These are phyloP conservation scores for Gnaphalium uliginosum DNA, from an alignment of 129 eudicot species.

Conservation along the genomic window DNA sequence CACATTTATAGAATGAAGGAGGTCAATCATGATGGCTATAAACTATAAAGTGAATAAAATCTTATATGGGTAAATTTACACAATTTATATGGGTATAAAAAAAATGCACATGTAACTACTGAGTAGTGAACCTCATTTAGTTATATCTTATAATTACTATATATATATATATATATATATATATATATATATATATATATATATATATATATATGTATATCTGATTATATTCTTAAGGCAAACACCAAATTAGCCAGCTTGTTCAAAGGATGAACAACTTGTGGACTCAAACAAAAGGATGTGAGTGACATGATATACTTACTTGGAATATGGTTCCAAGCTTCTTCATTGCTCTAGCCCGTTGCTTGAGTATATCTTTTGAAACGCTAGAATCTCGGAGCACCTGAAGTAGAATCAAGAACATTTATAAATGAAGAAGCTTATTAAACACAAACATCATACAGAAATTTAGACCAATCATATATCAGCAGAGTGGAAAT, in stretches of 20 bases:
- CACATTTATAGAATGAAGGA: background rate
- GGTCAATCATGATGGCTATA: background rate
- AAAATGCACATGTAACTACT: background rate
- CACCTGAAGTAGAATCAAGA: slow-evolving; percentile 42
- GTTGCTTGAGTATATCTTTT: slow-evolving; percentile 54
- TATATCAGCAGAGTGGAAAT: background rate
- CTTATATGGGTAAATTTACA: background rate
- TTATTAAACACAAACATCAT: background rate
- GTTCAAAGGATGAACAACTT: background rate
- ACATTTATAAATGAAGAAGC: slow-evolving; percentile 1
- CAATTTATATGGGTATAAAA: background rate
- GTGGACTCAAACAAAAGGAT: background rate
- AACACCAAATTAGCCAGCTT: background rate
- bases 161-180: no score
- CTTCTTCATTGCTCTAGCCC: slow-evolving; percentile 68
- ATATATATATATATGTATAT: no score
- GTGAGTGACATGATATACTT: slow-evolving; percentile 27
- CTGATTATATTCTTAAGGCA: background rate
- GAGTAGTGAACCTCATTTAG: background rate
- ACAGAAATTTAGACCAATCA: background rate
- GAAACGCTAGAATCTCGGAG: slow-evolving; percentile 61
- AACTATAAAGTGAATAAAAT: background rate
- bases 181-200: no score
- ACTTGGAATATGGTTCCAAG: slow-evolving; percentile 79
- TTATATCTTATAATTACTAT: no score